Evolutionary conservation across 306 rosid species (phyloP).

Genomic region (Gastrolobium bilobum): DNA sequence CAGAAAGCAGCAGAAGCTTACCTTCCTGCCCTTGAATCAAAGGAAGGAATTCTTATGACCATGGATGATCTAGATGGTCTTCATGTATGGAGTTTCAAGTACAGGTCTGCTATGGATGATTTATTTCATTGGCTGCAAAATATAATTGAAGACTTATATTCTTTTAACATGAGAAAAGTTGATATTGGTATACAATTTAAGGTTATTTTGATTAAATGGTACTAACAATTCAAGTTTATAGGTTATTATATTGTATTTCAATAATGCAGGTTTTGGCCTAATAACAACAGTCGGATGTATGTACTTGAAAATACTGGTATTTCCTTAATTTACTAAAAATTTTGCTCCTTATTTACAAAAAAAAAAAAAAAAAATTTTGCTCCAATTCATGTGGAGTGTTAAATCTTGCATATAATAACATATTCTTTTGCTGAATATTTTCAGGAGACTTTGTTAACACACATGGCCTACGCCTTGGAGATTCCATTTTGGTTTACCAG

Average conservation of each 20-base stretch:
- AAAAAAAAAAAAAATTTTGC: too few relatives aligned
- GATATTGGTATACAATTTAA: constrained; percentile 8
- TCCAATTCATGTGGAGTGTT: not conserved
- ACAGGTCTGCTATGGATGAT: constrained; percentile 66
- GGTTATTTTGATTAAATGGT: constrained; percentile 12
- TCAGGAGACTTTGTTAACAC: constrained; percentile 85
- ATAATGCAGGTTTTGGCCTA: constrained; percentile 90
- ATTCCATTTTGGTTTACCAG: constrained; percentile 79
- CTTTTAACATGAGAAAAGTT: not conserved
- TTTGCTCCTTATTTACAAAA: too few relatives aligned
- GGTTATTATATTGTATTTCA: constrained; percentile 12
- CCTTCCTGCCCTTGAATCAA: constrained; percentile 85
- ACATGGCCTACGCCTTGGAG: constrained; percentile 82
- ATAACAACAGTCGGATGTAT: constrained; percentile 95
- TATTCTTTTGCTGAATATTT: constrained; percentile 23
- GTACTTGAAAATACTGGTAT: constrained; percentile 98
- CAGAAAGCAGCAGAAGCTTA: constrained; percentile 94
- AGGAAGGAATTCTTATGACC: constrained; percentile 80
- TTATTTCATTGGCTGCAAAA: not conserved
- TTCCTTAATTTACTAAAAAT: not conserved
- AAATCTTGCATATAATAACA: not conserved
- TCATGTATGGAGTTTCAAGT: constrained; percentile 95
- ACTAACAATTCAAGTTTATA: not conserved
- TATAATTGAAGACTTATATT: not conserved
- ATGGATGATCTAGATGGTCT: constrained; percentile 92